Evolutionary conservation across 352 stramenopile species (phyloP), one percentile per base, ranked within the genome.

Genomic region (Pseudoperonospora humuli): DNA sequence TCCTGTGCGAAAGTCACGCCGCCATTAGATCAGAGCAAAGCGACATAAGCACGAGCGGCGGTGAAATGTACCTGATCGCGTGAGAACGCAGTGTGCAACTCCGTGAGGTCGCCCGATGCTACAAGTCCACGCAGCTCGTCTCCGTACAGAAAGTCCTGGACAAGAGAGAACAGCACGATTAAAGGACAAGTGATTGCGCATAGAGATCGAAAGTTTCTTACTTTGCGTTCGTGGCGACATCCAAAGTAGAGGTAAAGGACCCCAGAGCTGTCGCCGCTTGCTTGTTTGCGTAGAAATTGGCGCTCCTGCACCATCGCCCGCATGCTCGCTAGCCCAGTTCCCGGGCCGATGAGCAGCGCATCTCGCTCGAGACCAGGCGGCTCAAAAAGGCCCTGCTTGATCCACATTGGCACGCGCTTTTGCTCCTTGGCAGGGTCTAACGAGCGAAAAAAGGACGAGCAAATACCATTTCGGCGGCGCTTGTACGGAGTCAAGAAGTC

Each of bases 401-500:
- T 84, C 67, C 72, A 96, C 49, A 96, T 63, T 0, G 79, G 61
- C 11, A 97, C 56, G 8, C 57, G 14, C 13, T 39, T 64, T 19
- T 63, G 36, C 11, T 64, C 46, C 15, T 67, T 70, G 1, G 47
- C 58, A 11, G 68, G 61, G 27, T 73, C 43, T 3, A 97, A 47
- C 3, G 61, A 68, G 26, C 67, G 39, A 27, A 96, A 76, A 37
- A 77, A 96, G 2, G 67, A 61, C 0, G 86, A 93, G 54, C 84
- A 94, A 36, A 97, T 74, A 10, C 91, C 91, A 2, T 41, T 48
- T 15, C 83, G 82, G 20, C 71, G 64, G 8, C 90, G 69, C 42
- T 95, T 95, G 65, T 95, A 95, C 5, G 78, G 85, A 14, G 89
- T 97, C 15, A 87, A 51, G 53, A 93, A 96, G 31, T 91, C 67